A percentile compares a stretch with the other conserved stretches of the same genome.
Conservation (phyloP, 345 rosid genomes). For the Populus davidiana region DNA sequence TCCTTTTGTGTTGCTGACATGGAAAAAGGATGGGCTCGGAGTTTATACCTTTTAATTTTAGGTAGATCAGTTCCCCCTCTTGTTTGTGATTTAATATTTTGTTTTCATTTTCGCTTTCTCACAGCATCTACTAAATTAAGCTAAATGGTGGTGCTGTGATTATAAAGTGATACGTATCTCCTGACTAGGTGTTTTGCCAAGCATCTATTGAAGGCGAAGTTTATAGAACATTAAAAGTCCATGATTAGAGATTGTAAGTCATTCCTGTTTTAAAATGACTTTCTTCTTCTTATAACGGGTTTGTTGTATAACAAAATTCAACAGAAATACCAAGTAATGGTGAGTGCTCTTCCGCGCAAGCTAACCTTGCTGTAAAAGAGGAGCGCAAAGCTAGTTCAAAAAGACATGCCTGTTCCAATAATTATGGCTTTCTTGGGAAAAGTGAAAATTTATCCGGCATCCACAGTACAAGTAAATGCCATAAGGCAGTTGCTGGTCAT, state of each 20-base stretch:
- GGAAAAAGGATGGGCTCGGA: not conserved
- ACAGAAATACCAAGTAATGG: not conserved
- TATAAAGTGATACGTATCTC: not conserved
- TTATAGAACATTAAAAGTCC: not conserved
- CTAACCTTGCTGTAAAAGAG: not conserved
- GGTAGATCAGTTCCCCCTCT: not conserved
- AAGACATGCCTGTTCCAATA: conserved; percentile 1
- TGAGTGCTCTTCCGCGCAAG: conserved; percentile 11
- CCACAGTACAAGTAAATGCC: conserved; percentile 9
- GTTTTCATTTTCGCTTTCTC: not conserved
- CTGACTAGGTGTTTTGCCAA: not conserved
- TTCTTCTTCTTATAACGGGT: not conserved
- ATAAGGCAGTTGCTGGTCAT: conserved; percentile 13
- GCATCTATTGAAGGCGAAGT: not conserved
- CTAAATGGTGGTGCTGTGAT: too few relatives aligned
- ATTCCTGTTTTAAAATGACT: not conserved
- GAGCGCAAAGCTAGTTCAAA: conserved; percentile 8
- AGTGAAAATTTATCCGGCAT: conserved; percentile 1
- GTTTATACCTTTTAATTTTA: not conserved
- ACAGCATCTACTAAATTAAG: too few relatives aligned
- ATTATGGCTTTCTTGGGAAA: not conserved
- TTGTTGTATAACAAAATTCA: conserved; percentile 24
- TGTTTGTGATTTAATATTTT: not conserved
- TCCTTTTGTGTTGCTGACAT: not conserved
- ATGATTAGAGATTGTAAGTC: not conserved